Base-by-base conservation (phyloP, 345 rosid species). In the Gossypioides kirkii region DNA sequence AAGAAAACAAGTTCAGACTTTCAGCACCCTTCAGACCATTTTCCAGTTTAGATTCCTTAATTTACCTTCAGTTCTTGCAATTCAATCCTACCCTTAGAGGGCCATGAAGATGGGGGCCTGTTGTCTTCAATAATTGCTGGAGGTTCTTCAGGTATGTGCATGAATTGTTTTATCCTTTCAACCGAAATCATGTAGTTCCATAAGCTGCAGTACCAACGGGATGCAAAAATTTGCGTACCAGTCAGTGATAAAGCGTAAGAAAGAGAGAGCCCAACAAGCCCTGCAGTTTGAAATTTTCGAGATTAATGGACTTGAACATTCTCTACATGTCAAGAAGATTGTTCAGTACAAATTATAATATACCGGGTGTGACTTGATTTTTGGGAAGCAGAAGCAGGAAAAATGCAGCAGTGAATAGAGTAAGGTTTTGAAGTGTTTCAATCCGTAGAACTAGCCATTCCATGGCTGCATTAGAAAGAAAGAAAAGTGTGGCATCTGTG, bases 381-480 rank as follows among this genome's bases (percentile, higher is more conserved):
- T 84, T 87, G 1, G 98, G 98, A 58, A 90, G 86, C 18, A 94
- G 76, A 47, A 88, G 72, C 41, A 92, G 89, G 60, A 94, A 84
- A 77, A 94, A 79, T 50, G 97, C 87, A 70, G 93, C 88, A 22
- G 90, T 84, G 72, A 86, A 86, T 53, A 94, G 78, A 9, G 90
- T 92, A 54, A 82, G 28, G 60, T 90, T 90, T 82, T 87, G 93
- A n/a, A 94, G 84, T 43, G 84, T 74, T 73, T 92, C 97, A 20
- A 87, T 81, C 73, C 98, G 79, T 70, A 92, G 25, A 71, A 90
- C 61, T 16, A 90, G 81, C 98, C 98, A 94, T 70, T 94, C 98
- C 85, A 87, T 80, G 58, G 86, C 86, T 43, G 87, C 95, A 70
- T 87, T 92, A 36, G 93, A 88, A 58, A 87, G 89, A 81, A 94